Evolutionary conservation across 257 asterid genomes (phyloP).

Genomic region (Fraxinus cuspidata): DNA sequence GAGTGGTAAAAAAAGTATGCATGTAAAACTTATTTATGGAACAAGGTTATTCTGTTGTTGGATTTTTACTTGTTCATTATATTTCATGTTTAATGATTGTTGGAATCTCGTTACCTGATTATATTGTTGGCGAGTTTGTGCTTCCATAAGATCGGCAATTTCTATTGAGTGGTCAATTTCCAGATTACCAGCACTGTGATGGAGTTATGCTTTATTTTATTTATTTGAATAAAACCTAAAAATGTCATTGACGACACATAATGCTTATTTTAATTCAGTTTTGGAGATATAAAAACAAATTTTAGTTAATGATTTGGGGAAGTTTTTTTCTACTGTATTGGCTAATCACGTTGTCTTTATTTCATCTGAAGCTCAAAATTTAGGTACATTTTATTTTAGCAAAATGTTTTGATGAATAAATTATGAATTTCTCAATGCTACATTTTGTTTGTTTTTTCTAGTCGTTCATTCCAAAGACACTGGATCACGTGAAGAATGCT

Average conservation of each 20-base stretch:
- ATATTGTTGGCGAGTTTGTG: too few species aligned
- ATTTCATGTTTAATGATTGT: background rate
- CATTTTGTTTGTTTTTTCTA: conserved; percentile 14
- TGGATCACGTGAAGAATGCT: conserved; percentile 75
- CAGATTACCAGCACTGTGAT: too few species aligned
- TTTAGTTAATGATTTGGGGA: background rate
- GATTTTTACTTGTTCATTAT: background rate
- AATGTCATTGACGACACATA: too few species aligned
- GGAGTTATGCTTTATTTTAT: too few species aligned
- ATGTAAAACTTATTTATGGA: background rate
- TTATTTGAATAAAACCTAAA: too few species aligned
- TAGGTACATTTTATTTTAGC: background rate
- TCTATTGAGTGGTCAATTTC: too few species aligned
- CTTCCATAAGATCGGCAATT: too few species aligned
- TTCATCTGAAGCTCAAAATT: too few species aligned
- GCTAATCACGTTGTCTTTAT: background rate
- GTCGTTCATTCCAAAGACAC: conserved; percentile 87
- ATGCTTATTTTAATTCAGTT: too few species aligned
- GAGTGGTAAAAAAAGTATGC: too few species aligned
- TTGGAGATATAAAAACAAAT: too few species aligned
- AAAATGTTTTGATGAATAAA: background rate
- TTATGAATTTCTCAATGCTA: background rate
- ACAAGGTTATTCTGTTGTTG: background rate
- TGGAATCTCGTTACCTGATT: background rate
- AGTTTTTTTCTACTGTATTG: background rate